These are phyloP conservation scores for Barbarea vulgaris DNA, from an alignment of 345 rosid species.

Conservation along the genomic window DNA sequence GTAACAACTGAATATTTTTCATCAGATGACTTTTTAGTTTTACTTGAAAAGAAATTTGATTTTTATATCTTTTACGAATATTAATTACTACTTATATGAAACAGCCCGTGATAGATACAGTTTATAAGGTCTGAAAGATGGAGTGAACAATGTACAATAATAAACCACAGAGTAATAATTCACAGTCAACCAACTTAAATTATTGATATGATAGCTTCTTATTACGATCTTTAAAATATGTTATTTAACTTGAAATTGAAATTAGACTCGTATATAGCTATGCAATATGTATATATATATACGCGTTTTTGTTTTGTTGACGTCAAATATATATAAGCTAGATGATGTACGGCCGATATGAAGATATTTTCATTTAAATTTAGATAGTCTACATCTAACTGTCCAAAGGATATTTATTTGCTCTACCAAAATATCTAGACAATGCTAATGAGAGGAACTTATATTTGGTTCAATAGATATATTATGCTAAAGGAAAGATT, in stretches of 20 bases:
- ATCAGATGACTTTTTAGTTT: background rate
- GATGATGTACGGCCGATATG: background rate
- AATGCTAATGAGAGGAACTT: background rate
- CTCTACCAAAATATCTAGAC: conserved; percentile 28
- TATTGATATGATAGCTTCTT: background rate
- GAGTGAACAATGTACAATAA: background rate
- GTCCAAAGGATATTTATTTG: conserved; percentile 11
- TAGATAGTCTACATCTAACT: conserved; percentile 2
- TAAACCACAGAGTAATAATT: background rate
- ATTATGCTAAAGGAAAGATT: conserved; percentile 22
- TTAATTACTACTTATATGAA: background rate
- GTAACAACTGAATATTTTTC: background rate
- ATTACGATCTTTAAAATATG: background rate
- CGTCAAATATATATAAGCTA: no score
- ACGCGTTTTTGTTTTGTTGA: no score
- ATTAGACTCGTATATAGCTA: background rate
- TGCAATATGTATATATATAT: no score
- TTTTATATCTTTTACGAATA: background rate
- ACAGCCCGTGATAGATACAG: background rate
- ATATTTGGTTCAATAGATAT: conserved; percentile 18
- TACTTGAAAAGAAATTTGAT: background rate
- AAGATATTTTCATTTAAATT: background rate
- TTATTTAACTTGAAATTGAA: background rate
- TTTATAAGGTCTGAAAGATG: background rate
- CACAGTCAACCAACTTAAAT: background rate